phyloP scores from a whole-genome alignment of 108 stramenopile genomes.

The Stephanodiscus minutulus region DNA sequence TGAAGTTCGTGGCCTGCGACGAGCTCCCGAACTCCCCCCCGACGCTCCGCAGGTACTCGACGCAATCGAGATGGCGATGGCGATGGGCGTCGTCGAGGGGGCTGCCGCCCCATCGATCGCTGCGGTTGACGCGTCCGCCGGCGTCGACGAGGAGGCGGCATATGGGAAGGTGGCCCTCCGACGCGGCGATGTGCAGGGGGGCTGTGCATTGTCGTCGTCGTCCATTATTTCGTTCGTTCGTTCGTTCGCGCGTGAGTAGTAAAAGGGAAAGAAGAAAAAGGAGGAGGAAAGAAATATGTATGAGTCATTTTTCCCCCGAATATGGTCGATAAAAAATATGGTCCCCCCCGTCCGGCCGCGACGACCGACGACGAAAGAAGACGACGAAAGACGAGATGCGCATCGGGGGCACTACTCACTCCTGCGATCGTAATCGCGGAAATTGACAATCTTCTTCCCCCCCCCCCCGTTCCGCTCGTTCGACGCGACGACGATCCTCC shows the following conservation, averaged over 20 bases:
- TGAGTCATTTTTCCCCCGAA: no score
- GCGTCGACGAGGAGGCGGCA: constrained; percentile 31
- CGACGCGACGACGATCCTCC: neutral
- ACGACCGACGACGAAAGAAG: neutral
- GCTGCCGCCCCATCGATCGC: constrained; percentile 64
- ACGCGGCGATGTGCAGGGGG: constrained; percentile 61
- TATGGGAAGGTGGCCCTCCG: constrained; percentile 60
- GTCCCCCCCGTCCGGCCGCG: neutral
- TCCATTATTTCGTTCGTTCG: no score
- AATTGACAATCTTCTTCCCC: constrained; percentile 42
- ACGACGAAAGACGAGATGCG: neutral
- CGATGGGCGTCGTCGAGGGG: constrained; percentile 64
- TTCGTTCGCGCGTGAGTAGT: no score
- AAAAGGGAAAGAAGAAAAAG: neutral
- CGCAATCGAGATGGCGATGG: constrained; percentile 46
- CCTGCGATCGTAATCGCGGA: constrained; percentile 64
- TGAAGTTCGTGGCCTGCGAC: constrained; percentile 46
- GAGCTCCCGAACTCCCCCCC: constrained; percentile 49
- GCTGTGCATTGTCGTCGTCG: neutral
- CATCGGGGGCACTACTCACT: no score
- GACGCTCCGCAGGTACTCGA: constrained; percentile 35
- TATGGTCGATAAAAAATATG: no score
- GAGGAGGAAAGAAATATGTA: no score
- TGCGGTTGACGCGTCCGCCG: constrained; percentile 51
- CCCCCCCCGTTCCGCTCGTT: no score